Evolutionary conservation across 495 filamentous ascomycete genomes (phyloP), one percentile per base, ranked within the genome.

Genomic region (Aspergillus coremiiformis): DNA sequence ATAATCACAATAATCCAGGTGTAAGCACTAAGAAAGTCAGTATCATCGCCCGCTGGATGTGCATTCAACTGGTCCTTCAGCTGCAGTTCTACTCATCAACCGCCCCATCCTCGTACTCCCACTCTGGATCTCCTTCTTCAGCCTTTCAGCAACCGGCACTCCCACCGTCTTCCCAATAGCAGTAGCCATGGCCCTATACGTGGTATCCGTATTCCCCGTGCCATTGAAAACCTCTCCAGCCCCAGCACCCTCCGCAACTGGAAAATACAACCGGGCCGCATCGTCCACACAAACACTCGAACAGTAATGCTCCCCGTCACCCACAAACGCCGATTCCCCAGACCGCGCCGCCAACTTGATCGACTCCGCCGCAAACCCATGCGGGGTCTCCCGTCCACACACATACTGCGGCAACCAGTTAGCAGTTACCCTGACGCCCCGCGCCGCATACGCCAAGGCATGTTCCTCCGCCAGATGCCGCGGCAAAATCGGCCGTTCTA

Each of bases 401-500:
- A 65, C 62, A 14, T 64, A 69, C 5, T 71, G 72, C 6, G 75
- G 59, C 5, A 79, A 67, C 3, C 75, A 68, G 33, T 77, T 49
- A 5, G 68, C 59, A 14, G 51, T 52, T 2, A 61, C 58, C 6
- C 70, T 66, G 2, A 77, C 65, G 1, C 68, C 67, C 33, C 62
- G 53, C 12, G 60, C 23, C 3, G 63, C 64, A 29, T 72, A 62
- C 0, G 35, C 39, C 2, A 65, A 44, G 1, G 58, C 55, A 24
- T 65, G 21, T 6, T 32, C 42, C 47, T 77, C 75, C 2, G 64
- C 61, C 6, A 30, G 39, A 3, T 60, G 59, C 8, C 74, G 72
- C 26, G 51, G 48, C 21, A 49, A 53, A 15, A 64, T 15, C 0
- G 56, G 37, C 1, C 44, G n/a, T 11, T 47, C 30, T 20, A 48